Evolutionary conservation across 2,329 filamentous ascomycete genomes (phyloP).

Genomic region (Tolypocladium pustulatum): DNA sequence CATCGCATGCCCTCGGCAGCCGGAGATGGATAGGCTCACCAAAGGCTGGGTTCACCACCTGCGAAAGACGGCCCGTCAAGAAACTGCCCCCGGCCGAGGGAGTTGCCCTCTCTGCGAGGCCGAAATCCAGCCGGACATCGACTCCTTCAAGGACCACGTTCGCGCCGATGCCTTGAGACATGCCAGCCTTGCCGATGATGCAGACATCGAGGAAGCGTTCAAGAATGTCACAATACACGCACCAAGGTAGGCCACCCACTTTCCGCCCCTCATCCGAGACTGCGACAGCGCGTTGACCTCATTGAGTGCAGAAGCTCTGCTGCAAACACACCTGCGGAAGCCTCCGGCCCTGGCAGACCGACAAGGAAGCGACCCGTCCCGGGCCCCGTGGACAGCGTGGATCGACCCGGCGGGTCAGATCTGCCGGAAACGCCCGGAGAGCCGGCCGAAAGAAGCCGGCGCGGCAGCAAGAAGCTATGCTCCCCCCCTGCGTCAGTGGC

Average conservation of each 20-base stretch:
- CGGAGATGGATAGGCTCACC: slow-evolving; percentile 3
- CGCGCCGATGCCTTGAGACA: slow-evolving; percentile 8
- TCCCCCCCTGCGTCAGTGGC: slow-evolving; percentile 15
- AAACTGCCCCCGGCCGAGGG: slow-evolving; percentile 4
- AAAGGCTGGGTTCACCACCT: slow-evolving; percentile 14
- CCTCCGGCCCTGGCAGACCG: background rate
- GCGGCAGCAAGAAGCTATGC: slow-evolving; percentile 15
- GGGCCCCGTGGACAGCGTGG: background rate
- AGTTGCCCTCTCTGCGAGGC: slow-evolving; percentile 13
- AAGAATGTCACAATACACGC: slow-evolving; percentile 9
- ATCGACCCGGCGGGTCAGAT: slow-evolving; percentile 2
- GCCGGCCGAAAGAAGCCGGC: slow-evolving; percentile 5
- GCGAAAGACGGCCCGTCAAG: slow-evolving; percentile 12
- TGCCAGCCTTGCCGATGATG: slow-evolving; percentile 10
- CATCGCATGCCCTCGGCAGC: background rate
- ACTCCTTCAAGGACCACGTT: slow-evolving; percentile 16
- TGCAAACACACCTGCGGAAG: background rate
- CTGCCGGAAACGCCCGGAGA: slow-evolving; percentile 1
- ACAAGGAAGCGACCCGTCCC: slow-evolving; percentile 5
- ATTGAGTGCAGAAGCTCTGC: background rate
- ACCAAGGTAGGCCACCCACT: slow-evolving; percentile 3
- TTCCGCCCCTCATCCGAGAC: background rate
- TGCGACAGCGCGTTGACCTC: background rate
- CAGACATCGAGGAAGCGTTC: slow-evolving; percentile 15
- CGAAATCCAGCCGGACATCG: slow-evolving; percentile 13